Evolutionary conservation across 1,284 basidiomycete species (phyloP).

Genomic region (Volvariella surrecta): DNA sequence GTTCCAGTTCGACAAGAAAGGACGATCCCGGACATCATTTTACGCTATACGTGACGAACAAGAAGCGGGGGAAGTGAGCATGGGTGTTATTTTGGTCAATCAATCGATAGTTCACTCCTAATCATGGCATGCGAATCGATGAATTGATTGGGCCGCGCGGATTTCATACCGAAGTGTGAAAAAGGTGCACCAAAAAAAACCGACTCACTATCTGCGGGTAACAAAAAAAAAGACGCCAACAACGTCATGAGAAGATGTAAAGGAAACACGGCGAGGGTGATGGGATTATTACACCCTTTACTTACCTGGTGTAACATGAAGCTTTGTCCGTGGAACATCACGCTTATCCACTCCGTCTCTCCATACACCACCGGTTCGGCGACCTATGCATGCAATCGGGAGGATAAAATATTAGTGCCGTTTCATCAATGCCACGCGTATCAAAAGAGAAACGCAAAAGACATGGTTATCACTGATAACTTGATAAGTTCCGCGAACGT

Average conservation of each 20-base stretch:
- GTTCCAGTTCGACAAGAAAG: slow-evolving; percentile 72
- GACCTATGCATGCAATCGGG: slow-evolving; percentile 34
- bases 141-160: too few relatives aligned
- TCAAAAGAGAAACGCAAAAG: too few relatives aligned
- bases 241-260: too few relatives aligned
- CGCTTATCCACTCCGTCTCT: slow-evolving; percentile 91
- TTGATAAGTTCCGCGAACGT: too few relatives aligned
- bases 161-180: slow-evolving; percentile 3
- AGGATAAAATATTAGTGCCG: background rate
- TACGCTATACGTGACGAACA: slow-evolving; percentile 54
- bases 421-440: too few relatives aligned
- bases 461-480: too few relatives aligned
- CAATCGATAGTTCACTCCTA: background rate
- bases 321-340: slow-evolving; percentile 93
- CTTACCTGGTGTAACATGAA: slow-evolving; percentile 96
- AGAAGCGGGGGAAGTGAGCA: slow-evolving; percentile 14
- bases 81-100: slow-evolving; percentile 26
- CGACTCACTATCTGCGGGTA: slow-evolving; percentile 19
- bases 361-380: slow-evolving; percentile 78
- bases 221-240: background rate
- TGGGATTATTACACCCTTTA: background rate
- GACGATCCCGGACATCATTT: slow-evolving; percentile 92
- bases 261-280: too few relatives aligned
- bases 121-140: too few relatives aligned
- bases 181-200: too few relatives aligned